Base-by-base conservation (phyloP, 495 filamentous ascomycete genomes). In the Podospora appendiculata region DNA sequence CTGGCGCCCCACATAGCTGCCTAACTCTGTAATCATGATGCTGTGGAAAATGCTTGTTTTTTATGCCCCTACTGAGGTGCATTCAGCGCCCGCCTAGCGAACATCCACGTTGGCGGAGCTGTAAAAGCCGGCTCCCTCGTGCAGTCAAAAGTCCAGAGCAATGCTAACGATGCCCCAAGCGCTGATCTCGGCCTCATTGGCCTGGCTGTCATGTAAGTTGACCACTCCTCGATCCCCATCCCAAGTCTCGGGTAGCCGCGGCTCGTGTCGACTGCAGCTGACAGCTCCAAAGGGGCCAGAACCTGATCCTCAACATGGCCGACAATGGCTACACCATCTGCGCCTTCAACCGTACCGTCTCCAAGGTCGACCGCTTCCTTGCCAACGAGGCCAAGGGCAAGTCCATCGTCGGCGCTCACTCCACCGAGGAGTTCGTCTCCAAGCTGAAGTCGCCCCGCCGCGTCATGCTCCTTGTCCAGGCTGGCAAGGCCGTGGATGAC, bases 161-260 rank as follows among this genome's bases (percentile, higher is more conserved):
- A 70, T 78, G 70, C 76, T 80, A 70, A 80, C 68, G 51, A 61
- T 67, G 65, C 54, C 61, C 54, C 58, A 74, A 81, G 79, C 68
- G 81, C 79, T 79, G 86, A 98, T 85, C 90, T 98, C 77, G 93
- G 93, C 82, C 90, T 98, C 69, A 97, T 98, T 74, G 93, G 93
- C 86, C 82, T 98, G 80, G 93, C 94, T 74, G 92, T 98, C 66
- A 97, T 98, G 93, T 82, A 76, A 67, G 77, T 72, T 61, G 25
- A 33, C 18, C 25, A 47, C 51, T 47, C 16, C 33, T 44, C 52
- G 47, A 13, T 11, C 11, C 14, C n/a, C 56, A 45, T n/a, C 53
- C 46, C 45, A 39, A 19, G 44, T 44, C 57, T 47, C 41, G 18
- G 14, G 7, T 40, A 36, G 49, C 13, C 25, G 41, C 25, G 18